A percentile compares a stretch with the other conserved stretches of the same genome.
phyloP scores from a whole-genome alignment of 352 stramenopile genomes.

The Globisporangium lucens region DNA sequence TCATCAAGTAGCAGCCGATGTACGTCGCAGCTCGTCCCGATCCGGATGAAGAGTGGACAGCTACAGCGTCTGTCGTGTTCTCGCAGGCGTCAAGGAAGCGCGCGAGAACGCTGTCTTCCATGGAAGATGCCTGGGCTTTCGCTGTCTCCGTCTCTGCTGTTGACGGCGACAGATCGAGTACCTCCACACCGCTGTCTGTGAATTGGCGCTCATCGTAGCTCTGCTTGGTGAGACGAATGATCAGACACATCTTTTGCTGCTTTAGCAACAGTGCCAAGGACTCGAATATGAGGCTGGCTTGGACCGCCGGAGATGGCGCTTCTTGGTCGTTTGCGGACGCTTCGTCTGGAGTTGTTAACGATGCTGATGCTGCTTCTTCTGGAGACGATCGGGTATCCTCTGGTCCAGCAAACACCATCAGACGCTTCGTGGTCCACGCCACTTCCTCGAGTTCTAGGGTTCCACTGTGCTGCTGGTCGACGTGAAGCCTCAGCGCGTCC shows the following conservation, averaged over 20 bases:
- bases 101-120: slow-evolving; percentile 70
- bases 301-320: too few relatives aligned
- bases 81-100: slow-evolving; percentile 91
- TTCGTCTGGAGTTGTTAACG: background rate
- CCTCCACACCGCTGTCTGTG: slow-evolving; percentile 77
- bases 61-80: slow-evolving; percentile 43
- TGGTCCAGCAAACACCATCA: slow-evolving; percentile 20
- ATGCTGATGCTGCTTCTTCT: background rate
- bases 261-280: slow-evolving; percentile 22
- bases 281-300: background rate
- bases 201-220: slow-evolving; percentile 89
- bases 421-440: slow-evolving; percentile 22
- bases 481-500: background rate
- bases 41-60: slow-evolving; percentile 55
- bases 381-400: background rate
- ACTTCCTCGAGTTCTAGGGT: background rate
- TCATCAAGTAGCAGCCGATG: slow-evolving; percentile 98
- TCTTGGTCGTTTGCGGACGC: background rate
- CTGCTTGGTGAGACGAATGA: slow-evolving; percentile 92
- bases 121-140: slow-evolving; percentile 48
- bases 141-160: slow-evolving; percentile 51
- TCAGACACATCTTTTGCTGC: slow-evolving; percentile 77
- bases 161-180: slow-evolving; percentile 86
- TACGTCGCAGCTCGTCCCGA: slow-evolving; percentile 92
- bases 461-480: background rate